Conservation (phyloP, 768 basidiomycete genomes). For the Roridomyces roridus region DNA sequence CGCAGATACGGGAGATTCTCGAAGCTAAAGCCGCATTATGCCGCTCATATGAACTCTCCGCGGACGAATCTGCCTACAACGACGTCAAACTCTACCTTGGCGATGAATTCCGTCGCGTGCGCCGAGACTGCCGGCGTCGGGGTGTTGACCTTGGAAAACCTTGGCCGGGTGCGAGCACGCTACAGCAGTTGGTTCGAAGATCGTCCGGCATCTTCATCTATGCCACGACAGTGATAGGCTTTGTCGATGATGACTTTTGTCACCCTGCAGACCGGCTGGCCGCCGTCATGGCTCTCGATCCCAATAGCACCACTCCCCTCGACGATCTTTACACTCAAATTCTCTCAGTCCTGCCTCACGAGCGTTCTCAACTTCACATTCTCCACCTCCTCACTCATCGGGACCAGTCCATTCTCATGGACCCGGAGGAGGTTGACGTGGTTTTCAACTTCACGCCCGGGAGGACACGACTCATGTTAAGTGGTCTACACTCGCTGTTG, state of each 20-base stretch:
- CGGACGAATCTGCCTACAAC: background rate
- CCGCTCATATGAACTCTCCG: background rate
- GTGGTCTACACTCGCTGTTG: background rate
- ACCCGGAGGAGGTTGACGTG: too few species aligned
- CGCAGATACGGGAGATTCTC: background rate
- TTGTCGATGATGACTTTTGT: background rate
- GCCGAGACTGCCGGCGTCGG: background rate
- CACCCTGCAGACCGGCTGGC: background rate
- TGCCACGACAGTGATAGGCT: background rate
- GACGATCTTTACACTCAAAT: background rate
- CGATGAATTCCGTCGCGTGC: background rate
- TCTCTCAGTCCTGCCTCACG: background rate
- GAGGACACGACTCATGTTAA: too few species aligned
- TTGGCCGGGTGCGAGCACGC: background rate
- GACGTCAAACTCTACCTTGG: background rate
- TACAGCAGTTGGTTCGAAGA: background rate
- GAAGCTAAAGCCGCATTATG: background rate
- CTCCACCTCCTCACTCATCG: background rate
- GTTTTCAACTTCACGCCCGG: too few species aligned
- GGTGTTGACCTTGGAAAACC: background rate
- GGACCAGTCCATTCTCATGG: too few species aligned
- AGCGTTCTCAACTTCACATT: background rate
- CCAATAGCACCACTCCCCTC: background rate
- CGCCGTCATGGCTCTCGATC: background rate
- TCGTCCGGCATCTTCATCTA: background rate